These are phyloP conservation scores for Scleromitrula shiraiana DNA, from an alignment of 2,329 filamentous ascomycete species.

Conservation along the genomic window DNA sequence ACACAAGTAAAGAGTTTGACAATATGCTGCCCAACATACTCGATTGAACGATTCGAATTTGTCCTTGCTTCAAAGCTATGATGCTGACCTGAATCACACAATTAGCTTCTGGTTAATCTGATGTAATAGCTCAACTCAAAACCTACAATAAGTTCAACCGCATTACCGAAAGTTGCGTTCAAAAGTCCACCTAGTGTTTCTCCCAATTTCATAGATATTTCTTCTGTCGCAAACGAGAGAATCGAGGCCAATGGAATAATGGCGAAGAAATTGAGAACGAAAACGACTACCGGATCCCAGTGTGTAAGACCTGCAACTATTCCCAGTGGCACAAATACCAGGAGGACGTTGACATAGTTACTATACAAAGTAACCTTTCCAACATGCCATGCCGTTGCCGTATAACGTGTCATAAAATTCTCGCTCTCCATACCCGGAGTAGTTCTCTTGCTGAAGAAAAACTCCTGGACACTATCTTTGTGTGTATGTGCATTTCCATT, in stretches of 20 bases:
- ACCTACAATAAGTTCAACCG: slow-evolving; percentile 45
- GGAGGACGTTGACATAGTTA: slow-evolving; percentile 61
- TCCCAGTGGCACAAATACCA: slow-evolving; percentile 70
- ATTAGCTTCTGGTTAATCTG: background rate
- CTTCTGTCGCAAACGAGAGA: slow-evolving; percentile 34
- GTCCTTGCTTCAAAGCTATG: slow-evolving; percentile 72
- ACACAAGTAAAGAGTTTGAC: slow-evolving; percentile 83
- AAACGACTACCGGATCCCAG: slow-evolving; percentile 46
- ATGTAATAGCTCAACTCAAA: background rate
- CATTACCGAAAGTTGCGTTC: slow-evolving; percentile 43
- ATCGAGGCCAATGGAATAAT: slow-evolving; percentile 46
- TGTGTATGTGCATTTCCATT: slow-evolving; percentile 4
- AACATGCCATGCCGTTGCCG: slow-evolving; percentile 20
- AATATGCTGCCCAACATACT: slow-evolving; percentile 95
- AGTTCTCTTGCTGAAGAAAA: slow-evolving; percentile 20
- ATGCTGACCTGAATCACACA: slow-evolving; percentile 64
- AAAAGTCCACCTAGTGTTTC: slow-evolving; percentile 48
- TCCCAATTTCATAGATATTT: slow-evolving; percentile 44
- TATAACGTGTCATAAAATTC: slow-evolving; percentile 17
- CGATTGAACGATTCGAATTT: slow-evolving; percentile 92
- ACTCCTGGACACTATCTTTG: slow-evolving; percentile 17
- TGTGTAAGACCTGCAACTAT: slow-evolving; percentile 51
- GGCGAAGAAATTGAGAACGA: slow-evolving; percentile 51
- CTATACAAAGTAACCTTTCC: slow-evolving; percentile 26
- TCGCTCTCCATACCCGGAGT: slow-evolving; percentile 26